phyloP scores from a whole-genome alignment of 164 flowering plant genomes.

The Saururus chinensis region DNA sequence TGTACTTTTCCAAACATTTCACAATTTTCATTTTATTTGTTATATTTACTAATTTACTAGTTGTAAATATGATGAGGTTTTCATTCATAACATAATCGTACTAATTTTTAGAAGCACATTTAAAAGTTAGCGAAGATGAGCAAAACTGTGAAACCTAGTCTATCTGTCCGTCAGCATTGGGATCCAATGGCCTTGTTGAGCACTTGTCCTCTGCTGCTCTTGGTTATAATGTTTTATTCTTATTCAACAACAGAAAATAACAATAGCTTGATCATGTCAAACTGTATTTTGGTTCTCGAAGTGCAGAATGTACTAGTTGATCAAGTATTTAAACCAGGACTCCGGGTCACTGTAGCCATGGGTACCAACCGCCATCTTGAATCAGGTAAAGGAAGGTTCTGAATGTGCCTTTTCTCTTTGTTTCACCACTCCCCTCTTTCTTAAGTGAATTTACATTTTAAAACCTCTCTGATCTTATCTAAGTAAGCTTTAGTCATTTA shows the following conservation, averaged over 20 bases:
- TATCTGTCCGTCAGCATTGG: too few species aligned
- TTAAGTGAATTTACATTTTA: neutral
- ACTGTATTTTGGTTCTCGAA: neutral
- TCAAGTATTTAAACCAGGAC: slow-evolving; percentile 63
- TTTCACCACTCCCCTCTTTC: neutral
- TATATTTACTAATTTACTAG: too few species aligned
- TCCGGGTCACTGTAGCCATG: slow-evolving; percentile 88
- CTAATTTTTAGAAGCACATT: too few species aligned
- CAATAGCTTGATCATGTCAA: too few species aligned
- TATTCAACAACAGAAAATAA: too few species aligned
- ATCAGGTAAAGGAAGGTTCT: slow-evolving; percentile 29
- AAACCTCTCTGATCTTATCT: neutral
- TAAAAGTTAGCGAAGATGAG: too few species aligned
- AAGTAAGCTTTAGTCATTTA: neutral
- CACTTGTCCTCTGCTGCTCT: too few species aligned
- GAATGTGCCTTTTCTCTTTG: neutral
- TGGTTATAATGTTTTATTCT: too few species aligned
- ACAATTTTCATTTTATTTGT: neutral
- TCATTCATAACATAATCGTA: too few species aligned
- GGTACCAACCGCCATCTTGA: slow-evolving; percentile 60
- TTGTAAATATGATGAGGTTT: too few species aligned
- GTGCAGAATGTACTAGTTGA: slow-evolving; percentile 74
- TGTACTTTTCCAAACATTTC: neutral
- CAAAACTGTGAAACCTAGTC: too few species aligned
- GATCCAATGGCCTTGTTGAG: too few species aligned